Conservation (phyloP, 1,284 basidiomycete genomes). For the Trichosporon inkin region DNA sequence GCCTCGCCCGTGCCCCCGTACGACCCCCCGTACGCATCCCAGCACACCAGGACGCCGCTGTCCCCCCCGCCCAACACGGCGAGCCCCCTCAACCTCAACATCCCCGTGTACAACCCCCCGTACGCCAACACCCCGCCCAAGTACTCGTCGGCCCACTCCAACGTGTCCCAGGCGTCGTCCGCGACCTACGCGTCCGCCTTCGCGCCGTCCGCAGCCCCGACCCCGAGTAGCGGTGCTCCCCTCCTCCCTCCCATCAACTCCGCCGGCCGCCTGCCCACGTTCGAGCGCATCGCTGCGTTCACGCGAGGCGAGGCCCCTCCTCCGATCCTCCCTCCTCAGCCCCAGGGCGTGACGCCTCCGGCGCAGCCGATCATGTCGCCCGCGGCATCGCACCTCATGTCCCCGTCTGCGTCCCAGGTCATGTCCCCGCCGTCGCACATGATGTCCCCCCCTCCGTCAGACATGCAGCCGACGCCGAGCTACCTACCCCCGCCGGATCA, state of each 20-base stretch:
- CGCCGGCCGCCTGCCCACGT: not conserved
- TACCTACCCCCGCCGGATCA: slow-evolving; percentile 42
- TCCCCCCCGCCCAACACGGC: not conserved
- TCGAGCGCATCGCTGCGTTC: not conserved
- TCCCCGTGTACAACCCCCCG: slow-evolving; percentile 1
- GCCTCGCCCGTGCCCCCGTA: slow-evolving; percentile 21
- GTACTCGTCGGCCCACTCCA: not conserved
- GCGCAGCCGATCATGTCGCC: not conserved
- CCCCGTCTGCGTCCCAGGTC: not conserved
- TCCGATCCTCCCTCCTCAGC: not conserved
- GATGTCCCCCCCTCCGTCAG: not conserved
- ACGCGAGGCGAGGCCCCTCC: not conserved
- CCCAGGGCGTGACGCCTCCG: not conserved
- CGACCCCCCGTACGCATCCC: slow-evolving; percentile 8
- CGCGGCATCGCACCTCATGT: not conserved
- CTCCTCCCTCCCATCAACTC: not conserved
- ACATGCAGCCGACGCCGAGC: slow-evolving; percentile 30
- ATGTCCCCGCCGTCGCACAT: not conserved
- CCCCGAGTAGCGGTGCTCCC: not conserved
- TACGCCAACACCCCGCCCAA: slow-evolving; percentile 1
- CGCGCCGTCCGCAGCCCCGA: not conserved
- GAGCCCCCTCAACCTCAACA: not conserved
- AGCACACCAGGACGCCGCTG: not conserved
- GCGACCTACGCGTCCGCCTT: not conserved
- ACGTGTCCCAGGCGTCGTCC: not conserved